phyloP scores from a whole-genome alignment of 2,329 filamentous ascomycete genomes.

The Monilinia aucupariae region DNA sequence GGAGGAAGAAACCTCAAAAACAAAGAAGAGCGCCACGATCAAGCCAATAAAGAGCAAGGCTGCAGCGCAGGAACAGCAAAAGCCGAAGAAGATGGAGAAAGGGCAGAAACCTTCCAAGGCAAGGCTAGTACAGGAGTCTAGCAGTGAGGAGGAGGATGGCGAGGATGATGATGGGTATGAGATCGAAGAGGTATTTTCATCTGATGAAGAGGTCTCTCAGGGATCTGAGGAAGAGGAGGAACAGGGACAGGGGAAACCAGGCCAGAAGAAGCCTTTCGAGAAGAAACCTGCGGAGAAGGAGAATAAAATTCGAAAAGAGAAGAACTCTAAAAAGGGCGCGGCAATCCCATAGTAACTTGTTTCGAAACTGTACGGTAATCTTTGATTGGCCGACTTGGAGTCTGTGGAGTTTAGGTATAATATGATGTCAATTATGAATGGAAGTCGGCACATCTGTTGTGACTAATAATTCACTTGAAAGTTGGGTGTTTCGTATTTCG shows the following conservation, averaged over 20 bases:
- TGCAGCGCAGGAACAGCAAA: neutral
- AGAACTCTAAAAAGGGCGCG: constrained; percentile 9
- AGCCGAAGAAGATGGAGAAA: neutral
- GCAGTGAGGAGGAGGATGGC: constrained; percentile 10
- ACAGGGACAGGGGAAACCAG: neutral
- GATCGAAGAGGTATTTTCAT: constrained; percentile 13
- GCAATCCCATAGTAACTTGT: neutral
- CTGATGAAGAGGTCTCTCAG: neutral
- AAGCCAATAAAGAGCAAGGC: neutral
- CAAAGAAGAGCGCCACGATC: neutral
- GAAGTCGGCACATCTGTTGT: neutral
- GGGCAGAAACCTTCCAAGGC: neutral
- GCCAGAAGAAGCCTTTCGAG: neutral
- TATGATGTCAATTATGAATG: neutral
- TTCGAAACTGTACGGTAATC: neutral
- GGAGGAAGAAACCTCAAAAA: neutral
- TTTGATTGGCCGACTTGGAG: neutral
- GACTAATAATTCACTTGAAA: neutral
- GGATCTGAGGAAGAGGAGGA: neutral
- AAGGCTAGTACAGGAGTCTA: constrained; percentile 1
- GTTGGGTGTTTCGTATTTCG: neutral
- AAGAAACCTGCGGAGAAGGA: neutral
- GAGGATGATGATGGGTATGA: constrained; percentile 11
- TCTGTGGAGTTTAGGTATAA: neutral
- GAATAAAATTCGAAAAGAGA: neutral